Base-by-base conservation (phyloP, 352 stramenopile species). In the Globisporangium middletonii region DNA sequence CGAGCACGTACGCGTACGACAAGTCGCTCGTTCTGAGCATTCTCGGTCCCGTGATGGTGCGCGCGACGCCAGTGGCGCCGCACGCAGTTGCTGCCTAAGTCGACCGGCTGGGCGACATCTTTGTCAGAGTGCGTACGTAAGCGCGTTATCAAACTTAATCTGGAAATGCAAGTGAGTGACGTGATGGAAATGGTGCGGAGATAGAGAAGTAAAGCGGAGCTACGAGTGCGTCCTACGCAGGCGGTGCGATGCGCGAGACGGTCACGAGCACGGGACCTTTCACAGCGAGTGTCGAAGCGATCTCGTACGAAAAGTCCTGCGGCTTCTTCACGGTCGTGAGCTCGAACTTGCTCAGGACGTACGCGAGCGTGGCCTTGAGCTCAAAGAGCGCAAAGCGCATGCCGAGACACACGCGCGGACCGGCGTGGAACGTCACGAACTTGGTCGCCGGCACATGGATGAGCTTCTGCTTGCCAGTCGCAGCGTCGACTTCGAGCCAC, bases 361-460 rank as follows among this genome's bases (percentile, higher is more conserved):
- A 66, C 9, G 64, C 60, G 35, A 61, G 53, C 28, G 62, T 55
- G 4, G 62, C 68, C 60, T 81, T 78, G 64, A 81, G 71, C 65
- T 86, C 72, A 8, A 83, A 61, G 62, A 86, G 72, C 16, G 79
- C 77, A 11, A 79, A 56, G 41, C 61, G 62, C 64, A 69, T 70
- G 4, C 77, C 77, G 23, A 86, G 57, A 46, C 77, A 87, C 8
- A 67, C 63, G n/a, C 77, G 72, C 0, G 65, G 69, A 9, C 75
- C 77, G 0, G 68, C 67, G 28, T 73, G 53, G 55, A 87, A 86
- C 15, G 45, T 63, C 19, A 71, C 69, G 42, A 80, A 80, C 58
- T 64, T 64, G 46, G 19, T 56, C 38, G 50, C 26, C 2, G 59
- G 48, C 18, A 64, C 38, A 16, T 50, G 38, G 0, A 54, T 38